Evolutionary conservation across 2,329 filamentous ascomycete genomes (phyloP).

Genomic region (Thielaviopsis punctulata): DNA sequence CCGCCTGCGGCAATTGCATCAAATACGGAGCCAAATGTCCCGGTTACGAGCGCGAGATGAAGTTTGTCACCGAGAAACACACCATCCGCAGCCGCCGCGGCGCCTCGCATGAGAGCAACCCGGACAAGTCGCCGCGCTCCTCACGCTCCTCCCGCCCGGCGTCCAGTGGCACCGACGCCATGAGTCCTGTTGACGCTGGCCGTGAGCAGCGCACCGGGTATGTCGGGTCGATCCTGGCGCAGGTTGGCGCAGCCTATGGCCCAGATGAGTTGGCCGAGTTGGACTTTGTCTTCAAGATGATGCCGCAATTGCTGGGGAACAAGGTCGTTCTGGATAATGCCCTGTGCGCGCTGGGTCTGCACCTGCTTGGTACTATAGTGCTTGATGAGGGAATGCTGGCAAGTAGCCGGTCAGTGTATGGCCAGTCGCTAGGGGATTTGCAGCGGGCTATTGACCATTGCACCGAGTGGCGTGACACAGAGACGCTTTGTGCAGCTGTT

Average conservation of each 20-base stretch:
- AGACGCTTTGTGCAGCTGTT: constrained; percentile 26
- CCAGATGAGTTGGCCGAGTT: constrained; percentile 1
- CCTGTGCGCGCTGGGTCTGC: constrained; percentile 22
- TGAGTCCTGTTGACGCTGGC: neutral
- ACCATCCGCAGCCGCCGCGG: constrained; percentile 16
- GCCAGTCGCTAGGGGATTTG: constrained; percentile 20
- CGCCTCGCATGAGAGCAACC: neutral
- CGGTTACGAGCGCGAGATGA: constrained; percentile 22
- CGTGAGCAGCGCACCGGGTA: neutral
- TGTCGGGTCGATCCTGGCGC: neutral
- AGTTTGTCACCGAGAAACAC: constrained; percentile 26
- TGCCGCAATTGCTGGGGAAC: constrained; percentile 19
- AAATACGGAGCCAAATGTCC: constrained; percentile 23
- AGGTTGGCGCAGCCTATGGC: constrained; percentile 2
- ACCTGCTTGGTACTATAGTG: constrained; percentile 22
- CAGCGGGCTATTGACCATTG: constrained; percentile 22
- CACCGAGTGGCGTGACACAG: constrained; percentile 22
- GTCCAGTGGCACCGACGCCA: neutral
- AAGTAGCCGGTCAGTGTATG: constrained; percentile 23
- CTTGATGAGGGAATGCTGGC: constrained; percentile 18
- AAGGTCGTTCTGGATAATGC: constrained; percentile 23
- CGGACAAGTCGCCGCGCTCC: constrained; percentile 2
- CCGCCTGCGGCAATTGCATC: constrained; percentile 23
- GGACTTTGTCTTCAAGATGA: constrained; percentile 15
- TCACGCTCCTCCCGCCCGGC: neutral